Evolutionary conservation across 768 basidiomycete genomes (phyloP).

Genomic region (Clitopilus hobsonii): DNA sequence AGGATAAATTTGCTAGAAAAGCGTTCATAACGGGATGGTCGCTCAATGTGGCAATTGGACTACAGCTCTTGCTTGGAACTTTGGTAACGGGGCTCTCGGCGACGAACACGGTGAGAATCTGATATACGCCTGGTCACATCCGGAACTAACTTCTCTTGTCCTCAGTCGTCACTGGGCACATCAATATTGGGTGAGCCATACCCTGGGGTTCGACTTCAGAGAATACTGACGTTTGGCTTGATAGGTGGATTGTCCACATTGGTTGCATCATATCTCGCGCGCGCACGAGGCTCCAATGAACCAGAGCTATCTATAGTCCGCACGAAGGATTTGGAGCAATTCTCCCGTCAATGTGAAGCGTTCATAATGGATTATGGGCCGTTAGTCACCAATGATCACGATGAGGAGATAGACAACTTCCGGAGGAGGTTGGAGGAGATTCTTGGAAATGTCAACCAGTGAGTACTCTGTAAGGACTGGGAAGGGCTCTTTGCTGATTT

Average conservation of each 20-base stretch:
- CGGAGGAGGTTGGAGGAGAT: conserved; percentile 43
- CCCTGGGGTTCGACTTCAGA: background rate
- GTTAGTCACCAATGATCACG: conserved; percentile 25
- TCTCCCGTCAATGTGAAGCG: conserved; percentile 55
- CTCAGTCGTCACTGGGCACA: conserved; percentile 30
- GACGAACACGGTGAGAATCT: conserved; percentile 29
- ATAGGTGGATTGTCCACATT: conserved; percentile 63
- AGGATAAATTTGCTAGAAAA: conserved; percentile 40
- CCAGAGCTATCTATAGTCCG: conserved; percentile 58
- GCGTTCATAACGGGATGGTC: conserved; percentile 35
- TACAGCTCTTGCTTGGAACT: conserved; percentile 63
- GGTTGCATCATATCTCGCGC: conserved; percentile 69
- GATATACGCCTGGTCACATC: background rate
- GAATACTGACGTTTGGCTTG: conserved; percentile 1
- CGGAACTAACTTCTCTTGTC: background rate
- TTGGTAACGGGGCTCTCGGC: conserved; percentile 62
- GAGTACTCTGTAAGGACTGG: no score
- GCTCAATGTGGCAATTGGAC: conserved; percentile 47
- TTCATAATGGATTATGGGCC: conserved; percentile 58
- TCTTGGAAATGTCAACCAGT: conserved; percentile 37
- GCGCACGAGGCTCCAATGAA: conserved; percentile 63
- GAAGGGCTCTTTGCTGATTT: background rate
- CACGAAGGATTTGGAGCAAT: conserved; percentile 60
- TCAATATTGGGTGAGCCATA: conserved; percentile 29
- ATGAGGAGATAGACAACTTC: conserved; percentile 29